These are phyloP conservation scores for Populus hybrid DNA, from an alignment of 441 rosid genomes.

Conservation along the genomic window DNA sequence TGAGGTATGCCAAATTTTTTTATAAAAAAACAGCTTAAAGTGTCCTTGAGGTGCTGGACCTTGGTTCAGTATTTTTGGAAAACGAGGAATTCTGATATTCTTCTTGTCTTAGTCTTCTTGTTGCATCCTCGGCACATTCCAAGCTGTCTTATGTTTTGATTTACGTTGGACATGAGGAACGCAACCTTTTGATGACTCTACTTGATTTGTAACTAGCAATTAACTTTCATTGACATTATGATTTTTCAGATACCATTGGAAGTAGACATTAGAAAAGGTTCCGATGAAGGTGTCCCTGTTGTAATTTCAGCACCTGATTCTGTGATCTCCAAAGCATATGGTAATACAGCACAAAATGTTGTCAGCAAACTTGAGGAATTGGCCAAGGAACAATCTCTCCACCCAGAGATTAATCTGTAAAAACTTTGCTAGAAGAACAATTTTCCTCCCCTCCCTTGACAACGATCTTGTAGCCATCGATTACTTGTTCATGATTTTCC, in stretches of 20 bases:
- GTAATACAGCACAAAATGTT: constrained; percentile 56
- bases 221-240: too few relatives aligned
- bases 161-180: background rate
- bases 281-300: constrained; percentile 75
- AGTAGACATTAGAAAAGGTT: constrained; percentile 65
- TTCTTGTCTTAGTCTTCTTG: background rate
- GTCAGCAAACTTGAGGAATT: constrained; percentile 55
- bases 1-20: constrained; percentile 52
- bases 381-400: constrained; percentile 30
- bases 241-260: constrained; percentile 79
- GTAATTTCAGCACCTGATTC: constrained; percentile 74
- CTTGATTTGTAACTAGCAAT: too few relatives aligned
- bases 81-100: too few relatives aligned
- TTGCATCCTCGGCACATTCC: background rate
- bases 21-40: too few relatives aligned
- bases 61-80: background rate
- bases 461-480: too few relatives aligned
- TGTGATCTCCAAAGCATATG: constrained; percentile 64
- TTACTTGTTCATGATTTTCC: too few relatives aligned
- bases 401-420: constrained; percentile 34
- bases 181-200: too few relatives aligned
- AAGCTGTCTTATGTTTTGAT: background rate
- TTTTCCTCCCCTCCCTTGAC: too few relatives aligned
- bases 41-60: too few relatives aligned
- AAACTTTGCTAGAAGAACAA: background rate